Evolutionary conservation across 1,284 basidiomycete genomes (phyloP), one percentile per base, ranked within the genome.

Genomic region (Melampsora americana): DNA sequence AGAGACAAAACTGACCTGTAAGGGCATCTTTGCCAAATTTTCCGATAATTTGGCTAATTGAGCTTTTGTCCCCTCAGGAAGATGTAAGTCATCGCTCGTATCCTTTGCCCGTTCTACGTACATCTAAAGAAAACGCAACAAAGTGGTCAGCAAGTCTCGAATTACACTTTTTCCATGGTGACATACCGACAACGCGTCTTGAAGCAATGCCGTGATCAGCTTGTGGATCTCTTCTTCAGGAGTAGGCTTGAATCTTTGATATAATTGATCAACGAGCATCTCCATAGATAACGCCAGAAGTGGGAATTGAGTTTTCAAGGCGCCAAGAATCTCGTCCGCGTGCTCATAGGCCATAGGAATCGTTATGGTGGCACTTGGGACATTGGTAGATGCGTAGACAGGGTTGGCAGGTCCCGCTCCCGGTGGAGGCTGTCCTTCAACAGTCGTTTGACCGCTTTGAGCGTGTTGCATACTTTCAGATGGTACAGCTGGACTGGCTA

Each of bases 151-250:
- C 46, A 69, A 48, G 30, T 39, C 56, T 64, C 30, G 26, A 5
- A 23, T 1, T 14, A 66, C 32, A 2, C 32, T 20, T 26, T 39
- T 20, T 28, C 59, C 32, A 53, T 26, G 50, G 30, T 23, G 18
- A 79, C 82, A 69, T 71, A 85, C 84, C 72, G 80, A 80, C 72
- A 88, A 82, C 2, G 86, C 87, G 77, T 88, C 88, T 87, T 90
- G 81, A 88, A 88, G 83, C 50, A 98, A 84, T 82, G 95, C 90
- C 78, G 90, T 91, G 60, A 95, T 89, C 79, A 95, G 88, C 20
- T 96, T 89, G 84, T 98, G 98, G 23, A 94, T 90, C 80, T 99
- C 95, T 83, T 99, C 96, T 79, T 99, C 96, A 1, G 89, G 88
- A 7, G 88, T 87, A 1, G 92, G 88, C 84, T 98, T 98, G 86